These are phyloP conservation scores for Corymbia maculata DNA, from an alignment of 345 rosid species.

Conservation along the genomic window DNA sequence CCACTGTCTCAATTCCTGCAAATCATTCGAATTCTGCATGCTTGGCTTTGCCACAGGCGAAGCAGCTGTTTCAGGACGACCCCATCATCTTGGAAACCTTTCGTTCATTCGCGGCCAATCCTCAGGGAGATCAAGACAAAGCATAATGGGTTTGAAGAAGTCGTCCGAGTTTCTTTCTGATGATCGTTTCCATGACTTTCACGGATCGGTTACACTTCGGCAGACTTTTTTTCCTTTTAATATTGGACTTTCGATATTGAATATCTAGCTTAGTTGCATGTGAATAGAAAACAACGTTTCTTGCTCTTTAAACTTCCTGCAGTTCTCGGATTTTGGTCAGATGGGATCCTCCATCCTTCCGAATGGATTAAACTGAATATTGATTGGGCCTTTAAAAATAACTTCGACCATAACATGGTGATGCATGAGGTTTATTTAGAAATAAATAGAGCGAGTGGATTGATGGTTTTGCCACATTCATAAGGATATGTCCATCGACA, in stretches of 20 bases:
- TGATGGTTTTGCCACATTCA: not conserved
- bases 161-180: not conserved
- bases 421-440: too few species aligned
- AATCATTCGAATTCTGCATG: not conserved
- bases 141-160: not conserved
- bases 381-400: not conserved
- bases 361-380: rapidly evolving
- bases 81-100: not conserved
- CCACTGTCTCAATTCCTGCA: not conserved
- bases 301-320: not conserved
- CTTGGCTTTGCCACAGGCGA: not conserved
- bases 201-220: not conserved
- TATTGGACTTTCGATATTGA: not conserved
- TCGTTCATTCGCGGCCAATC: not conserved
- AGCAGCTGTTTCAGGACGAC: not conserved
- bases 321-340: not conserved
- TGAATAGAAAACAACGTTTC: not conserved
- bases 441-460: not conserved
- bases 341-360: not conserved
- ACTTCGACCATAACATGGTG: too few species aligned
- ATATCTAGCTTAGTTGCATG: not conserved
- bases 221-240: not conserved
- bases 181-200: not conserved
- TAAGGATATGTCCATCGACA: too few species aligned
- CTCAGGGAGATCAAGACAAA: not conserved